Base-by-base conservation (phyloP, 2,329 filamentous ascomycete species). In the Apiospora phragmitis region DNA sequence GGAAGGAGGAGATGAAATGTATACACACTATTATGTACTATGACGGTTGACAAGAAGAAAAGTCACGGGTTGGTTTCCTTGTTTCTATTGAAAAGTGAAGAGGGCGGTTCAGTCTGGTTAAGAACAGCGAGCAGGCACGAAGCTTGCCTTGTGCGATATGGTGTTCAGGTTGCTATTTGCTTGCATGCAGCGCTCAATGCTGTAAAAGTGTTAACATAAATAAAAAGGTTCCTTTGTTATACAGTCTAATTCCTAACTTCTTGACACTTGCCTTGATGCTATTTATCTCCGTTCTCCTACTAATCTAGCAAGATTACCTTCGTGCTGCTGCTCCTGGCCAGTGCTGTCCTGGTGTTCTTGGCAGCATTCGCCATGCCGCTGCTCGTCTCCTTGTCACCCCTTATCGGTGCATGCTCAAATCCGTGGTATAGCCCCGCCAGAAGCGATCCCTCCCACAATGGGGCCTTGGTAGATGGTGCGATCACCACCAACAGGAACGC, bases 381-480 rank as follows among this genome's bases (percentile, higher is more conserved):
- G 26, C 49, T 29, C 26, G 49, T 55, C 12, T 8, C 26, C 26
- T 14, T 32, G 49, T 32, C 26, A 7, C 16, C 49, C 26, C 26
- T 16, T 8, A 29, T 8, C 26, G 26, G 24, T 11, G 16, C 18
- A 55, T 68, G 32, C 47, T 70, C 62, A n/a, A 70, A 47, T 9
- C 69, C 69, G 65, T 70, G 69, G 18, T 67, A 70, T 3, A 70
- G 41, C 24, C 49, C 32, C 9, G 62, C 69, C 41, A 70, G 35
- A 6, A 67, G 26, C 29, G 69, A 70, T 7, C 45, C 69, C 32
- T 68, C 68, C 65, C 69, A 68, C 5, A 67, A 18, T 5, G 43
- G 69, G 26, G 24, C 35, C 21, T 42, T 41, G 16, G n/a, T 45
- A 32, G 26, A 49, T 14, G 32, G 43, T 18, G 18, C 38, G 11